Evolutionary conservation across 78 protist genomes (phyloP).

Genomic region (Mantamonas sphyraenae): DNA sequence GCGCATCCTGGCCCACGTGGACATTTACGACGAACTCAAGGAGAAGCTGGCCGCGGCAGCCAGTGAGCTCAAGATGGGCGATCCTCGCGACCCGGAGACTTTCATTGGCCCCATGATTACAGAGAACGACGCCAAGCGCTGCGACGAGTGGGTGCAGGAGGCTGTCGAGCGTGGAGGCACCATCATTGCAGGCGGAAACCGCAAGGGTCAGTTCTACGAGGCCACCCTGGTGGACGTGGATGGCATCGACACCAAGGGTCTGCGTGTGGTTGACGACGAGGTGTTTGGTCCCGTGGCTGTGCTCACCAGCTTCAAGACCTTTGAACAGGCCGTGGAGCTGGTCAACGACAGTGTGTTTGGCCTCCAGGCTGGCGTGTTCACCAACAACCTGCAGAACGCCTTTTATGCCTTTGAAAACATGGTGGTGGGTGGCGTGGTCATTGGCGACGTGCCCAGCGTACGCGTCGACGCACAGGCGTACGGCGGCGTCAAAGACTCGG

Average conservation of each 20-base stretch:
- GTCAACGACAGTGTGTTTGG: constrained; percentile 57
- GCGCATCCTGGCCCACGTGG: constrained; percentile 55
- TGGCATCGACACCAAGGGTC: too few relatives aligned
- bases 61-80: constrained; percentile 18
- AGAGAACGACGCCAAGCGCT: constrained; percentile 43
- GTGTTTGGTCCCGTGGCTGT: too few relatives aligned
- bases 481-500: background rate
- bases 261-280: too few relatives aligned
- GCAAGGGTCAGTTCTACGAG: too few relatives aligned
- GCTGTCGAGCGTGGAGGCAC: too few relatives aligned
- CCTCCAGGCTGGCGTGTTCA: constrained; percentile 73
- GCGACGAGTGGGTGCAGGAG: constrained; percentile 34
- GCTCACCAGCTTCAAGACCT: constrained; percentile 29
- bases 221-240: too few relatives aligned
- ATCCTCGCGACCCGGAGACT: constrained; percentile 56
- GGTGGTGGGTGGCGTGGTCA: constrained; percentile 66
- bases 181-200: too few relatives aligned
- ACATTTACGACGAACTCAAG: constrained; percentile 28
- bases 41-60: constrained; percentile 9
- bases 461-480: constrained; percentile 59
- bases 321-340: constrained; percentile 28
- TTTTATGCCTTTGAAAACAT: constrained; percentile 50
- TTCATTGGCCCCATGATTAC: constrained; percentile 67
- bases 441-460: constrained; percentile 59
- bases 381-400: constrained; percentile 44